These are phyloP conservation scores for Calocera cornea DNA, from an alignment of 768 basidiomycete genomes.

Conservation along the genomic window DNA sequence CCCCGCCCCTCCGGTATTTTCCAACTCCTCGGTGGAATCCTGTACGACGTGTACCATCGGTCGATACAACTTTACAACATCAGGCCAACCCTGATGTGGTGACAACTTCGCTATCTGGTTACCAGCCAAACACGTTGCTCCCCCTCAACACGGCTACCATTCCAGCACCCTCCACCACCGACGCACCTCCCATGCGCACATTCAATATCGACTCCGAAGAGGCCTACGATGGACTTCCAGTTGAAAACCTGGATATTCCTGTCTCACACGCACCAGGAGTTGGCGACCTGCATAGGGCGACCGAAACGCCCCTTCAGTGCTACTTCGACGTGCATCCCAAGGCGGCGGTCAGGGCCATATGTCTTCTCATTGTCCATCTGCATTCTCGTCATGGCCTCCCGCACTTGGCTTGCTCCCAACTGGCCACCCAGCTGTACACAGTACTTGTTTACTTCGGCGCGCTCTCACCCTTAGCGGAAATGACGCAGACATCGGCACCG, in stretches of 20 bases:
- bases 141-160: too few species aligned
- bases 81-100: not conserved
- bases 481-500: not conserved
- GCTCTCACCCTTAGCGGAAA: not conserved
- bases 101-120: too few species aligned
- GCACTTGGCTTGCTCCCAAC: not conserved
- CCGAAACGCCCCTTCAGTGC: not conserved
- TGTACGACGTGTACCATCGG: not conserved
- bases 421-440: not conserved
- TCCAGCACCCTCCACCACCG: too few species aligned
- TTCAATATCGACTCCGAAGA: too few species aligned
- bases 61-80: not conserved
- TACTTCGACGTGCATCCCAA: not conserved
- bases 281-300: not conserved
- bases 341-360: not conserved
- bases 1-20: too few species aligned
- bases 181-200: too few species aligned
- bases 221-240: not conserved
- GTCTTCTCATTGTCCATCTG: not conserved
- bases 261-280: not conserved
- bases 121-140: too few species aligned
- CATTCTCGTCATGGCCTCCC: not conserved
- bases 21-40: too few species aligned
- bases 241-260: not conserved
- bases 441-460: not conserved